A percentile compares a stretch with the other conserved stretches of the same genome.
These are phyloP conservation scores for Fusarium mundagurra DNA, from an alignment of 2,329 filamentous ascomycete species.

Conservation along the genomic window DNA sequence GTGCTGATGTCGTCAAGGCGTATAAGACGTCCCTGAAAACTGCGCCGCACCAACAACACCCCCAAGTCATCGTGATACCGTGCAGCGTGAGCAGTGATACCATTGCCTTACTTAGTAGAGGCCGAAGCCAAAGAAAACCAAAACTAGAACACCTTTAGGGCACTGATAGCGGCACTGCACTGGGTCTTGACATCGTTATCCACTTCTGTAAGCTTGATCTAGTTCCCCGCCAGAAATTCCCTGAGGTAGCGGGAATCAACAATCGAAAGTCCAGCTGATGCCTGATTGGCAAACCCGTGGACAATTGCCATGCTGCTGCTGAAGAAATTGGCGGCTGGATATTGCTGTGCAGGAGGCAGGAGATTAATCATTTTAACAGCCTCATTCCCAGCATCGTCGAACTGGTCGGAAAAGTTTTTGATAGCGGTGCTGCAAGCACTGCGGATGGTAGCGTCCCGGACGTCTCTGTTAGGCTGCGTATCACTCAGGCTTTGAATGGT, in stretches of 20 bases:
- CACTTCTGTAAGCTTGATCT: background rate
- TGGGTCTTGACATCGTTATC: accelerated
- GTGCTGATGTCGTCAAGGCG: too few species aligned
- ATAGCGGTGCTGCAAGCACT: accelerated
- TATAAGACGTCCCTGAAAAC: too few species aligned
- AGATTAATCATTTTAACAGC: accelerated
- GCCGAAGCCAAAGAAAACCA: accelerated
- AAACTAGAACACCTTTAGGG: accelerated
- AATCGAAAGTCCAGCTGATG: background rate
- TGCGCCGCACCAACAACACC: too few species aligned
- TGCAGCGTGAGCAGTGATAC: too few species aligned
- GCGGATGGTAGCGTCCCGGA: accelerated
- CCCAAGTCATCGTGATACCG: too few species aligned
- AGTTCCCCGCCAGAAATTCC: background rate
- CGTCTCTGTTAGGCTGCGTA: accelerated
- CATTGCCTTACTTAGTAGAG: background rate
- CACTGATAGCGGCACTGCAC: accelerated
- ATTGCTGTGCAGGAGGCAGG: accelerated
- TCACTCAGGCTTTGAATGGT: accelerated
- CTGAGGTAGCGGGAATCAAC: accelerated
- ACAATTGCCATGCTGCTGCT: background rate
- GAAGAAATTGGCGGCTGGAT: background rate
- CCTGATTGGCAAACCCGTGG: accelerated
- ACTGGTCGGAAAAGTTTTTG: accelerated
- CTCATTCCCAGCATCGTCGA: accelerated